phyloP scores from a whole-genome alignment of 2,329 filamentous ascomycete species.

The Trichoderma endophyticum region DNA sequence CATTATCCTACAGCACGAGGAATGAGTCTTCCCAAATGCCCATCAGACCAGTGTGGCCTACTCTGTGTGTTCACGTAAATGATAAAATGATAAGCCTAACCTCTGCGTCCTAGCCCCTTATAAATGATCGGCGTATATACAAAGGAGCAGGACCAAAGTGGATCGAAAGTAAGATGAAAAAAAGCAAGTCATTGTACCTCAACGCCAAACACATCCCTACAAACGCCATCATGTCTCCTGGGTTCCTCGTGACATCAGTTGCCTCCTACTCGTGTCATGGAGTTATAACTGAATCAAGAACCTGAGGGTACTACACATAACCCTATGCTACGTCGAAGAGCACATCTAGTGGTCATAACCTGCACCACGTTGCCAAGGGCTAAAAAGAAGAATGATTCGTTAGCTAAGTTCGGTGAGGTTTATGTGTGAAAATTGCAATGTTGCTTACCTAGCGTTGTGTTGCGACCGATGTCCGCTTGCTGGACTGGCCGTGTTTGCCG shows the following conservation, averaged over 20 bases:
- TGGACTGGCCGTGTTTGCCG: slow-evolving; percentile 33
- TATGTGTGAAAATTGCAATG: not conserved
- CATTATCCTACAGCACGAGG: slow-evolving; percentile 4
- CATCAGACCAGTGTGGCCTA: not conserved
- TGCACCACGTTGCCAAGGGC: slow-evolving; percentile 46
- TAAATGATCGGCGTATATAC: slow-evolving; percentile 16
- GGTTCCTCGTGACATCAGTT: not conserved
- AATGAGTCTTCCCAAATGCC: not conserved
- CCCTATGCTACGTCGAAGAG: not conserved
- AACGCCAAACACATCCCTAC: slow-evolving; percentile 13
- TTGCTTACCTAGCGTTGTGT: slow-evolving; percentile 39
- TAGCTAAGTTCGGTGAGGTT: not conserved
- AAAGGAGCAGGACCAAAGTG: not conserved
- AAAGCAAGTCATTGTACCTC: not conserved
- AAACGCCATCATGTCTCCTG: slow-evolving; percentile 5
- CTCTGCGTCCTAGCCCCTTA: slow-evolving; percentile 1
- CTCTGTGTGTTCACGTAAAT: not conserved
- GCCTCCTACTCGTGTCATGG: not conserved
- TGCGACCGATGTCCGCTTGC: slow-evolving; percentile 35
- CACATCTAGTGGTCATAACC: slow-evolving; percentile 38
- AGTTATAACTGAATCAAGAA: not conserved
- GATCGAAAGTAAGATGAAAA: not conserved
- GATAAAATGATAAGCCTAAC: not conserved
- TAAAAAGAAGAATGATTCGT: slow-evolving; percentile 22
- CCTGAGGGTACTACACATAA: not conserved